phyloP scores from a whole-genome alignment of 768 basidiomycete genomes.

The Tricholoma saponaceum region DNA sequence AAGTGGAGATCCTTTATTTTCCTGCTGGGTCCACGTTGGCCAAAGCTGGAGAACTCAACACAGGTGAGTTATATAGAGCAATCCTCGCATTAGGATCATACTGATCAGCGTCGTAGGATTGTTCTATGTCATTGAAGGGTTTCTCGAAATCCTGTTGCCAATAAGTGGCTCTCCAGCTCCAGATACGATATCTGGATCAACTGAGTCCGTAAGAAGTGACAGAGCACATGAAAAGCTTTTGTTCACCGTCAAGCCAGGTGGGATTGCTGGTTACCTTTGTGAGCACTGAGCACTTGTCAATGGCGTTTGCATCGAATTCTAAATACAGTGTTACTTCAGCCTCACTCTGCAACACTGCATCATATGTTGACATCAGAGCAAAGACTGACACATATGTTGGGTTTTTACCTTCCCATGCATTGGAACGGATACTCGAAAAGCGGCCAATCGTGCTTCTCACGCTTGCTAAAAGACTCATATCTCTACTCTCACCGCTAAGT shows the following conservation, averaged over 20 bases:
- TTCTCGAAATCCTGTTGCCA: slow-evolving; percentile 87
- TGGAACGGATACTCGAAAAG: slow-evolving; percentile 89
- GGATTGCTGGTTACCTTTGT: slow-evolving; percentile 96
- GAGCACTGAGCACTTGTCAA: slow-evolving; percentile 10
- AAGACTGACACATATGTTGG: slow-evolving; percentile 99
- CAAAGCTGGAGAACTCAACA: slow-evolving; percentile 85
- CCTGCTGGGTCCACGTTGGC: slow-evolving; percentile 82
- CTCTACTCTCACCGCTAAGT: slow-evolving; percentile 91
- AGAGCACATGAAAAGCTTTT: slow-evolving; percentile 59
- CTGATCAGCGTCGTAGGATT: slow-evolving; percentile 43
- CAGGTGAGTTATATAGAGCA: slow-evolving; percentile 45
- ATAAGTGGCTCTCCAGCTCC: slow-evolving; percentile 29
- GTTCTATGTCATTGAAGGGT: slow-evolving; percentile 95
- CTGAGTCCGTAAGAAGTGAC: slow-evolving; percentile 11
- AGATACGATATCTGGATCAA: slow-evolving; percentile 7
- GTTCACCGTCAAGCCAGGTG: slow-evolving; percentile 95
- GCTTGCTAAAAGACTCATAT: slow-evolving; percentile 93
- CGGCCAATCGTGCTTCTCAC: slow-evolving; percentile 94
- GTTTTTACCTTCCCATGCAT: slow-evolving; percentile 81
- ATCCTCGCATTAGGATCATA: slow-evolving; percentile 4
- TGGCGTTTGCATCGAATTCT: background rate
- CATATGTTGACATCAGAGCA: slow-evolving; percentile 94
- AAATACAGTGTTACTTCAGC: slow-evolving; percentile 38
- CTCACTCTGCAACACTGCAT: slow-evolving; percentile 85
- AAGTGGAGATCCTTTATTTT: slow-evolving; percentile 94